A percentile compares a stretch with the other conserved stretches of the same genome.
phyloP scores from a whole-genome alignment of 768 basidiomycete genomes.

The Macrolepiota albuminosa region DNA sequence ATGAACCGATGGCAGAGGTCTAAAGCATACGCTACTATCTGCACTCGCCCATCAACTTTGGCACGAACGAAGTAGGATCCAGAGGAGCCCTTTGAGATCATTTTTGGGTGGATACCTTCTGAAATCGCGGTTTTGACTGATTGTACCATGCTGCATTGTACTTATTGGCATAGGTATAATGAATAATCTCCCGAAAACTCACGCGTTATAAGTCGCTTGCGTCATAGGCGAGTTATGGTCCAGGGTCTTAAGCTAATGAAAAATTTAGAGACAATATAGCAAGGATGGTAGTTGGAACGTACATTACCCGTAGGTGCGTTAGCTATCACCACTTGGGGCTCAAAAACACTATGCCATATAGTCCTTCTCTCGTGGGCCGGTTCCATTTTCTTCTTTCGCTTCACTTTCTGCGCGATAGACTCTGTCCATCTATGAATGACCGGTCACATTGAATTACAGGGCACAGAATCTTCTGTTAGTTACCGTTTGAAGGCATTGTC shows the following conservation, averaged over 20 bases:
- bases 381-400: slow-evolving; percentile 70
- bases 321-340: slow-evolving; percentile 45
- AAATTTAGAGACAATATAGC: neutral
- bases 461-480: neutral
- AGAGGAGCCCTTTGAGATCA: slow-evolving; percentile 86
- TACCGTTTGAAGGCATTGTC: slow-evolving; percentile 83
- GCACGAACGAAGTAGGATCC: slow-evolving; percentile 91
- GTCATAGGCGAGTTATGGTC: slow-evolving; percentile 79
- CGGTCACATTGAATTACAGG: neutral
- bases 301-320: slow-evolving; percentile 32
- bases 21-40: slow-evolving; percentile 72
- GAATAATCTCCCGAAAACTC: slow-evolving; percentile 21
- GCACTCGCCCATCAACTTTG: slow-evolving; percentile 69
- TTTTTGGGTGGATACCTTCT: slow-evolving; percentile 83
- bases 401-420: slow-evolving; percentile 81
- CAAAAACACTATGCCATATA: slow-evolving; percentile 80
- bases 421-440: slow-evolving; percentile 65
- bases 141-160: slow-evolving; percentile 48
- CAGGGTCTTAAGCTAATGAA: slow-evolving; percentile 62
- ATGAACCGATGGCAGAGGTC: neutral
- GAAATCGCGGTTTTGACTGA: slow-evolving; percentile 65
- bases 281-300: slow-evolving; percentile 13
- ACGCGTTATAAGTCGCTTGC: slow-evolving; percentile 68
- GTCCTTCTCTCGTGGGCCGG: slow-evolving; percentile 60
- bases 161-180: slow-evolving; percentile 1